Evolutionary conservation across 1,284 basidiomycete genomes (phyloP), one percentile per base, ranked within the genome.

Genomic region (Marasmius sp.): DNA sequence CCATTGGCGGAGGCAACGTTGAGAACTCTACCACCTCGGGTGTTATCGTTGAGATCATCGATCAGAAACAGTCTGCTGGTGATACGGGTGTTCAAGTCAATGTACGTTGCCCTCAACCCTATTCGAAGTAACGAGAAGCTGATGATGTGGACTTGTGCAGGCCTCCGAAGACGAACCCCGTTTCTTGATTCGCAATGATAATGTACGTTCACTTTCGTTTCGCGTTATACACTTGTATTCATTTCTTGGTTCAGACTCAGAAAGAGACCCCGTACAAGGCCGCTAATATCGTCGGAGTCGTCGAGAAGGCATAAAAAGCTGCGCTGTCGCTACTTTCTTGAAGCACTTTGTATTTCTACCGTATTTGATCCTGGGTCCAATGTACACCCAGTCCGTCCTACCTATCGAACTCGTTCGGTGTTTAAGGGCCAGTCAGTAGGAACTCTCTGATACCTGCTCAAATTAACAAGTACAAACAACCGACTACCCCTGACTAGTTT

Each of bases 241-340:
- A 22, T 6, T 22, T 5, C 43, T 12, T 4, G 12, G 12, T 22
- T 3, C 43, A 61, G 59, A 62, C 61, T 41, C 56, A 57, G 7
- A 62, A 62, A 22, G 50, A 62, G 39, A 62, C 61, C 8, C 56
- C 61, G 11, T 62, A 62, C 50, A 62, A 62, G 57, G 36, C 48
- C 8, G 37, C 34, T 9, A 62, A 62, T 33, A 62, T 62, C 14
- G 47, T 52, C 20, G 54, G 41, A 11, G 37, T 39, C 8, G 20
- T 27, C 10, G 27, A 58, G 39, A 43, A 61, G 54, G 22, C 47
- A 27, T 2, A 11, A 36, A 3, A 39, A 41, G 18, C n/a, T 36
- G 37, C 20, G 43, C 4, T 6, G 6, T 45, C 14, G 43, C 18
- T 45, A 6, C 2, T 45, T 45, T 45, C 43, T 45, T 45, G 43